Evolutionary conservation across 83 land plant species (phyloP).

Genomic region (Thuja plicata): DNA sequence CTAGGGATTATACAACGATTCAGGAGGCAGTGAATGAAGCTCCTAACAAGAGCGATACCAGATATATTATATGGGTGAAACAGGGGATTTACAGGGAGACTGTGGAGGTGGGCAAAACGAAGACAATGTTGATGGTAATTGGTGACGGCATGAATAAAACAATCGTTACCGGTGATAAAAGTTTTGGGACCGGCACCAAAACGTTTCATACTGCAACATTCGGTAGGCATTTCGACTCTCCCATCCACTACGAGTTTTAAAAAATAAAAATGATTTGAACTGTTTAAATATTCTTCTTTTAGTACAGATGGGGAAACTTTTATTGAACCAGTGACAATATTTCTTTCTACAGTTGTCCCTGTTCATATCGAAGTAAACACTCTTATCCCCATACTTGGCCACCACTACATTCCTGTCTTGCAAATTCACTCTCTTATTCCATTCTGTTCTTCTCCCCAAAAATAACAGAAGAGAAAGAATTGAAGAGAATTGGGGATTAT

Average conservation of each 20-base stretch:
- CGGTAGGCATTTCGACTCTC: background rate
- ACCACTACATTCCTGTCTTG: constrained; percentile 33
- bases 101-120: constrained; percentile 11
- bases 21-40: constrained; percentile 70
- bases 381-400: constrained; percentile 98
- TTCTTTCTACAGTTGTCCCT: no score
- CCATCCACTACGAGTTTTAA: no score
- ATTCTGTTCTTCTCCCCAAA: background rate
- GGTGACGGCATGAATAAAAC: constrained; percentile 33
- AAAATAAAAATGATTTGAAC: no score
- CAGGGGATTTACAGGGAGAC: constrained; percentile 20
- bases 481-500: no score
- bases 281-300: no score
- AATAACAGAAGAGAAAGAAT: background rate
- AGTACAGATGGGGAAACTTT: no score
- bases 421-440: background rate
- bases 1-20: constrained; percentile 52
- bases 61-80: constrained; percentile 27
- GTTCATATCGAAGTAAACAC: constrained; percentile 79
- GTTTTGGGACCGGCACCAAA: background rate
- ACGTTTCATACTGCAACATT: constrained; percentile 17
- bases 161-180: constrained; percentile 22
- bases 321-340: no score
- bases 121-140: constrained; percentile 20
- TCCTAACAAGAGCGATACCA: constrained; percentile 49